Conservation (phyloP, 2,329 filamentous ascomycete species). For the Phyllosticta capitalensis region DNA sequence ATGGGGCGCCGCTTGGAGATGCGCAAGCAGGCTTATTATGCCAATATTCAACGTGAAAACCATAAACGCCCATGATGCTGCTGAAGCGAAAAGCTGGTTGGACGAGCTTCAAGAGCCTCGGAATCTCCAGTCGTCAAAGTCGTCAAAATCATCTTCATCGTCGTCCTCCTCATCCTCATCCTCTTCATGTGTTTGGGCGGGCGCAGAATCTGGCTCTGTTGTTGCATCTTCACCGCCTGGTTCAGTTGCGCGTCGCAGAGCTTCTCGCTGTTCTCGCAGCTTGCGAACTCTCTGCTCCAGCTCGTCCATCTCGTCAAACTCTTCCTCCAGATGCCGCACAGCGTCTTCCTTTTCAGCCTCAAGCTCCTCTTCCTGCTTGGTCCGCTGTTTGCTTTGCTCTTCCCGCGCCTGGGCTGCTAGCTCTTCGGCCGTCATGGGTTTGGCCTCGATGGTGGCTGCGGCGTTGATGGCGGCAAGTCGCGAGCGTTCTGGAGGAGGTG, state of each 20-base stretch:
- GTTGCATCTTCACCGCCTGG: constrained; percentile 5
- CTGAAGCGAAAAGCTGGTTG: background rate
- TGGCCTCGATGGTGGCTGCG: constrained; percentile 35
- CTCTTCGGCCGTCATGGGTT: constrained; percentile 38
- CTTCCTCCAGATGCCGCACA: constrained; percentile 34
- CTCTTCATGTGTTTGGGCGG: constrained; percentile 12
- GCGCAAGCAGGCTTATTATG: background rate
- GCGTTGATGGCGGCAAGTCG: constrained; percentile 18
- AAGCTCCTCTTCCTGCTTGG: constrained; percentile 33
- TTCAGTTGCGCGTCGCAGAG: constrained; percentile 23
- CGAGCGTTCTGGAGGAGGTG: constrained; percentile 18
- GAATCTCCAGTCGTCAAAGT: constrained; percentile 28
- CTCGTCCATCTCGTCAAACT: constrained; percentile 42
- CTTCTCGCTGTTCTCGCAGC: constrained; percentile 38
- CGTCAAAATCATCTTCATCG: constrained; percentile 25
- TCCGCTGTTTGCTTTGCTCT: constrained; percentile 33
- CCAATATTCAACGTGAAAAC: background rate
- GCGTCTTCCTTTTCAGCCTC: constrained; percentile 42
- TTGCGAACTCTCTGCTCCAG: constrained; percentile 36
- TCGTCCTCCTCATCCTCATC: constrained; percentile 26
- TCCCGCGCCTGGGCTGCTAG: constrained; percentile 37
- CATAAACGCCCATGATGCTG: background rate
- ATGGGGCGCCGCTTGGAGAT: background rate
- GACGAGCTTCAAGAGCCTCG: constrained; percentile 20
- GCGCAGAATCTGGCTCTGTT: constrained; percentile 10